phyloP scores from a whole-genome alignment of 140 eudicot genomes.

The Cichorium intybus region DNA sequence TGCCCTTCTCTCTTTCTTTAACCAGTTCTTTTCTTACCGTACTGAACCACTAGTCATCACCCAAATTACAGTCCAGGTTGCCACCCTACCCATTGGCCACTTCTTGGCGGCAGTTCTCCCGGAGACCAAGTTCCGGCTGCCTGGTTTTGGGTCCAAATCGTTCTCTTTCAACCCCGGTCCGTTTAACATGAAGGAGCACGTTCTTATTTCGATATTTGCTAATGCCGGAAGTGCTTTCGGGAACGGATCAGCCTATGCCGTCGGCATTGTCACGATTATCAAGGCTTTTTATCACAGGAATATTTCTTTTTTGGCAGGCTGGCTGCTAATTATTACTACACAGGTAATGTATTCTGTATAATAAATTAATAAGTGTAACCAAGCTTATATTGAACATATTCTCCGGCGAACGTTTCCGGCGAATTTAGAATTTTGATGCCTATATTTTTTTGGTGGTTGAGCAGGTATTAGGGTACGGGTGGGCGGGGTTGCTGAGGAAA shows the following conservation, averaged over 20 bases:
- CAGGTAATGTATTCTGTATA: conserved; percentile 40
- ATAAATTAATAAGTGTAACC: not conserved
- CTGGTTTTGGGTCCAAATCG: conserved; percentile 50
- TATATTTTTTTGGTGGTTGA: too few species aligned
- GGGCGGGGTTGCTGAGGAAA: conserved; percentile 86
- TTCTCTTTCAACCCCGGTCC: conserved; percentile 85
- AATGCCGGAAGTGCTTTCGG: conserved; percentile 99
- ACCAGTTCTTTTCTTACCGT: conserved; percentile 85
- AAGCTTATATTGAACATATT: not conserved
- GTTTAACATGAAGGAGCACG: conserved; percentile 94
- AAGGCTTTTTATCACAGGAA: conserved; percentile 73
- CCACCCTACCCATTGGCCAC: conserved; percentile 80
- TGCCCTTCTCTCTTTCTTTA: conserved; percentile 64
- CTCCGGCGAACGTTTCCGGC: conserved; percentile 9
- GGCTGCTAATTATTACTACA: conserved; percentile 85
- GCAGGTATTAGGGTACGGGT: conserved; percentile 90
- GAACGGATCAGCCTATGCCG: conserved; percentile 79
- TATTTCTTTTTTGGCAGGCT: conserved; percentile 79
- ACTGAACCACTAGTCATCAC: conserved; percentile 75
- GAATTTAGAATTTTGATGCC: not conserved
- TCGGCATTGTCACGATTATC: conserved; percentile 66
- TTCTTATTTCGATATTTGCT: conserved; percentile 81
- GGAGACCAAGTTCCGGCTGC: conserved; percentile 47
- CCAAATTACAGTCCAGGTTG: conserved; percentile 78
- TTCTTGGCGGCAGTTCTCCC: conserved; percentile 72